These are phyloP conservation scores for Arthroderma sp. DNA, from an alignment of 2,329 filamentous ascomycete species.

Conservation along the genomic window DNA sequence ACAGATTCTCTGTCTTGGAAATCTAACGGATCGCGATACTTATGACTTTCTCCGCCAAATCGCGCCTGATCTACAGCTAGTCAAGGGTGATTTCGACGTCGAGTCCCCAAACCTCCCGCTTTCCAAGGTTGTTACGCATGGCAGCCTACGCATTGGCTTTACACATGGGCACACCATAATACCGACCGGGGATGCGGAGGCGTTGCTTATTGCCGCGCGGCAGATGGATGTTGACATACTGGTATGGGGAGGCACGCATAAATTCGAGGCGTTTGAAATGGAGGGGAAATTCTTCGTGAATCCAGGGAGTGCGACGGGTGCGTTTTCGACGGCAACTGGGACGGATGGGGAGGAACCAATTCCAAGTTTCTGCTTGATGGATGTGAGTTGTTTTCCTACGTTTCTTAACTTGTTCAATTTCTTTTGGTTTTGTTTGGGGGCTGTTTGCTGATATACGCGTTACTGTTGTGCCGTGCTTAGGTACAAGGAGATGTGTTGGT, in stretches of 20 bases:
- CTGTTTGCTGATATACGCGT: neutral
- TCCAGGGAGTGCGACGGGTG: conserved; percentile 54
- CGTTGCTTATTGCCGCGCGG: conserved; percentile 51
- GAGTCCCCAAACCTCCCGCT: conserved; percentile 52
- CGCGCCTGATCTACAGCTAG: conserved; percentile 57
- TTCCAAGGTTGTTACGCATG: conserved; percentile 58
- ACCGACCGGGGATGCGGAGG: conserved; percentile 52
- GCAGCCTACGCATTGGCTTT: conserved; percentile 54
- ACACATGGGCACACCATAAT: conserved; percentile 61
- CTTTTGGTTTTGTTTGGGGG: neutral
- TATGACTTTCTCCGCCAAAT: conserved; percentile 69
- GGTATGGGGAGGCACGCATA: conserved; percentile 56
- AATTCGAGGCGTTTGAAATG: conserved; percentile 59
- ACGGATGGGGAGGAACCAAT: conserved; percentile 59
- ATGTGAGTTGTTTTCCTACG: conserved; percentile 51
- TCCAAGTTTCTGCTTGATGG: conserved; percentile 94
- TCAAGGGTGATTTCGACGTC: conserved; percentile 58
- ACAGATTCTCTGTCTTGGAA: conserved; percentile 67
- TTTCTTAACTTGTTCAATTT: neutral
- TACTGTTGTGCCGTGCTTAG: conserved; percentile 33
- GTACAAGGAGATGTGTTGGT: conserved; percentile 93
- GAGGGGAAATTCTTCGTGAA: conserved; percentile 62
- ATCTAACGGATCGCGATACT: conserved; percentile 65
- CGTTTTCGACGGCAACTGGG: conserved; percentile 49
- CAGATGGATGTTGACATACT: conserved; percentile 61